These are phyloP conservation scores for Cytospora mali DNA, from an alignment of 2,329 filamentous ascomycete genomes.

Conservation along the genomic window DNA sequence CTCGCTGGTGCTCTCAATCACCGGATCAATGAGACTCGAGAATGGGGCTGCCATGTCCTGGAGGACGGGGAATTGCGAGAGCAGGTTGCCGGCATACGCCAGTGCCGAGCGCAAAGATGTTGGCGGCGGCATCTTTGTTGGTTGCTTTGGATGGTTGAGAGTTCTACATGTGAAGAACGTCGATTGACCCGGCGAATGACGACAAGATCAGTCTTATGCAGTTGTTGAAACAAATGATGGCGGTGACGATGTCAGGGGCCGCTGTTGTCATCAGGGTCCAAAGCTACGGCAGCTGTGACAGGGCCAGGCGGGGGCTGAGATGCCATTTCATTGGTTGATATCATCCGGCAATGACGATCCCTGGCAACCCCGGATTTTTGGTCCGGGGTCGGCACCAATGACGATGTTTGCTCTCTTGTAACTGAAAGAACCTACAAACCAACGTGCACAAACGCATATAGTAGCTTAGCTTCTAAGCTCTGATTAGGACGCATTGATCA, in stretches of 20 bases:
- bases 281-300: neutral
- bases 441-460: neutral
- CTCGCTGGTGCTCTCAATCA: conserved; percentile 28
- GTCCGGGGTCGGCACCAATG: neutral
- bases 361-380: neutral
- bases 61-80: conserved; percentile 39
- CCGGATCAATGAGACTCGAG: conserved; percentile 25
- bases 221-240: neutral
- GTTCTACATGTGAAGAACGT: neutral
- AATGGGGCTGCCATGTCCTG: conserved; percentile 33
- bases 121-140: conserved; percentile 33
- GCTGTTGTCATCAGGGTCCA: neutral
- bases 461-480: neutral
- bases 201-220: neutral
- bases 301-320: neutral
- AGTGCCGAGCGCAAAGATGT: conserved; percentile 36
- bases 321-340: neutral
- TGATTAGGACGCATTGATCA: neutral
- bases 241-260: neutral
- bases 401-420: neutral
- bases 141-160: neutral
- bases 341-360: neutral
- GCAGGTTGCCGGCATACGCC: conserved; percentile 39
- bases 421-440: neutral
- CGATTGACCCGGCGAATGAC: neutral